Evolutionary conservation across 768 basidiomycete genomes (phyloP).

Genomic region (Lactifluus hygrophoroides): DNA sequence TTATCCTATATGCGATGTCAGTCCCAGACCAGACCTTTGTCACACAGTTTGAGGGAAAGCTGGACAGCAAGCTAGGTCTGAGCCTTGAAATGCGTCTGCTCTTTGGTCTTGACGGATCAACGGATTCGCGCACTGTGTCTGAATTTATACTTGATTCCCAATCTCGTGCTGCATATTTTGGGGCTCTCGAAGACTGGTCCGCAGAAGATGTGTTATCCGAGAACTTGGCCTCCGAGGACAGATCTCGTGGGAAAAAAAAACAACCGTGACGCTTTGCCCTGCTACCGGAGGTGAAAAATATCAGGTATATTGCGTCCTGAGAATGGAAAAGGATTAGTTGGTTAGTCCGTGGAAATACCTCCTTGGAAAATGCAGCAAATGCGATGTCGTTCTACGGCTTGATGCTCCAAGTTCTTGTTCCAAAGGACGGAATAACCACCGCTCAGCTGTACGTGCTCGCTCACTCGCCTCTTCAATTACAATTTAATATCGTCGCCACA

Average conservation of each 20-base stretch:
- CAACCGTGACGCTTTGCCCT: background rate
- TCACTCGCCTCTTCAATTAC: background rate
- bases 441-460: background rate
- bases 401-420: too few species aligned
- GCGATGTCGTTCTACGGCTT: background rate
- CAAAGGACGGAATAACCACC: background rate
- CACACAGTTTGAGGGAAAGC: background rate
- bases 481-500: background rate
- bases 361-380: background rate
- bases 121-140: background rate
- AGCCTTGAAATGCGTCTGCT: background rate
- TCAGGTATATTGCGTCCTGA: background rate
- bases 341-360: background rate
- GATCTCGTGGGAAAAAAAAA: background rate
- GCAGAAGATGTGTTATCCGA: too few species aligned
- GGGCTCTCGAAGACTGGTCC: background rate
- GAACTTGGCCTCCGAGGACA: background rate
- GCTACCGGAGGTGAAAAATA: background rate
- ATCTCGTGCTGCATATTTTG: background rate
- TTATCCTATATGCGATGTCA: background rate
- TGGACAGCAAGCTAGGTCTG: background rate
- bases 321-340: too few species aligned
- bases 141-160: background rate
- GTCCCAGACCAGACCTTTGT: background rate
- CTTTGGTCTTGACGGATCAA: background rate